Evolutionary conservation across 495 filamentous ascomycete species (phyloP), one percentile per base, ranked within the genome.

Genomic region (Hyaloscypha variabilis): DNA sequence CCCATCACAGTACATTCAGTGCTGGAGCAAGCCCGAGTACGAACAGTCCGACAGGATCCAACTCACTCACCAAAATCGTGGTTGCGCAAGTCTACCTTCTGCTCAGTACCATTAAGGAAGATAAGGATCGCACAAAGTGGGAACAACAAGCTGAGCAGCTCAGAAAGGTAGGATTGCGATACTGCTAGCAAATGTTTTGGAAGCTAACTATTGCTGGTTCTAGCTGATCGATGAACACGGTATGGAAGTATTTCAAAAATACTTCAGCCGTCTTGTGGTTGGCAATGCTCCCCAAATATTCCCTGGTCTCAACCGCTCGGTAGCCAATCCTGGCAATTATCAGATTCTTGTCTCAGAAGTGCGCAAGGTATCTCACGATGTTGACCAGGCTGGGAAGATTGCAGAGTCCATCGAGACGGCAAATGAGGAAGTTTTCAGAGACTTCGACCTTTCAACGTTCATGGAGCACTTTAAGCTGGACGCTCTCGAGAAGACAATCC

Each of bases 191-290:
- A 24, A 50, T 13, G 26, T 29, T 23, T 23, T 25, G 36, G 25
- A 42, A 30, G 34, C 68, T 75, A 29, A 76, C 67, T 67, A 21
- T 67, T 59, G 58, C 25, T 10, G 31, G 8, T 55, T 64, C 42
- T 28, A 97, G 93, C 86, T 97, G 69, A 88, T 97, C 74, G 90
- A 95, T 83, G 92, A 93, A 67, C 87, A 95, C 94, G 92, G 92
- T 74, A 97, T 97, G 93, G 94, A 97, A 81, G 92, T 95, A 69
- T 97, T 90, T 77, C 85, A 89, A 39, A 96, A 90, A 80, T 97
- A 94, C 77, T 96, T 97, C 77, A 87, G 90, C 74, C 91, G 93
- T 74, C 83, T 97, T 72, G 84, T 97, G 61, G 88, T 86, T 75
- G 85, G 85, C 72, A 96, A 96, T 84, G 90, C 92, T 65, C 81